Percentiles rank a stretch among this genome's conserved stretches.
These are phyloP conservation scores for Rhodotorula sp. DNA, from an alignment of 1,284 basidiomycete species.

Conservation along the genomic window DNA sequence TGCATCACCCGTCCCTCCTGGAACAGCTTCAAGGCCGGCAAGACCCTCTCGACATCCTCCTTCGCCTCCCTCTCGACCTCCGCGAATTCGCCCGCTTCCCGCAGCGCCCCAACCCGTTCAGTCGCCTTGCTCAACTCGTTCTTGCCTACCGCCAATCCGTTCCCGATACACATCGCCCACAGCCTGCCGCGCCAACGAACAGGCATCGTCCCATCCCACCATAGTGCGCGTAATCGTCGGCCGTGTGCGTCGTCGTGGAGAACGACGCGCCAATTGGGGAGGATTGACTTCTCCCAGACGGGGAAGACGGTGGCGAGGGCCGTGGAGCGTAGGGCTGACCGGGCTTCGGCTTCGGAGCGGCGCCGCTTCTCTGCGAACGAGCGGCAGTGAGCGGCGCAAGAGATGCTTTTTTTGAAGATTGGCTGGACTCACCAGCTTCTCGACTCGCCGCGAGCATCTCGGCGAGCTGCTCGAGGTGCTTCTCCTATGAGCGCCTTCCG, in stretches of 20 bases:
- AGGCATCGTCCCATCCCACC: slow-evolving; percentile 86
- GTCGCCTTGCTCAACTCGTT: slow-evolving; percentile 71
- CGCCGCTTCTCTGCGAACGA: slow-evolving; percentile 22
- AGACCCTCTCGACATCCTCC: slow-evolving; percentile 71
- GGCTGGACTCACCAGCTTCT: slow-evolving; percentile 31
- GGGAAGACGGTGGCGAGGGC: slow-evolving; percentile 64
- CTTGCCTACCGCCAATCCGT: slow-evolving; percentile 80
- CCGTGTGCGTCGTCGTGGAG: slow-evolving; percentile 57
- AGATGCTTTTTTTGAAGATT: not conserved
- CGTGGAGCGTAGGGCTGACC: slow-evolving; percentile 11
- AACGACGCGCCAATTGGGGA: slow-evolving; percentile 79
- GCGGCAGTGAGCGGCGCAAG: not conserved
- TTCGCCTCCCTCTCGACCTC: slow-evolving; percentile 59
- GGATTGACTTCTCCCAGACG: slow-evolving; percentile 73
- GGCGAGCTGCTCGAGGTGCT: slow-evolving; percentile 42
- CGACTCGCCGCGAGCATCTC: slow-evolving; percentile 42
- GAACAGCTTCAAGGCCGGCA: slow-evolving; percentile 88
- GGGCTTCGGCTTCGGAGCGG: slow-evolving; percentile 3
- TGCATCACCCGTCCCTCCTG: slow-evolving; percentile 76
- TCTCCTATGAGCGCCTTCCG: slow-evolving; percentile 20
- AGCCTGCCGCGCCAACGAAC: slow-evolving; percentile 76
- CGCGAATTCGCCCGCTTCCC: slow-evolving; percentile 59
- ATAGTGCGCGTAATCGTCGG: slow-evolving; percentile 63
- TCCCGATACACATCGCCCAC: slow-evolving; percentile 87
- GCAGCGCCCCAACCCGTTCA: not conserved